phyloP scores from a whole-genome alignment of 768 basidiomycete species.

The Pleurotus salmoneostramineus region DNA sequence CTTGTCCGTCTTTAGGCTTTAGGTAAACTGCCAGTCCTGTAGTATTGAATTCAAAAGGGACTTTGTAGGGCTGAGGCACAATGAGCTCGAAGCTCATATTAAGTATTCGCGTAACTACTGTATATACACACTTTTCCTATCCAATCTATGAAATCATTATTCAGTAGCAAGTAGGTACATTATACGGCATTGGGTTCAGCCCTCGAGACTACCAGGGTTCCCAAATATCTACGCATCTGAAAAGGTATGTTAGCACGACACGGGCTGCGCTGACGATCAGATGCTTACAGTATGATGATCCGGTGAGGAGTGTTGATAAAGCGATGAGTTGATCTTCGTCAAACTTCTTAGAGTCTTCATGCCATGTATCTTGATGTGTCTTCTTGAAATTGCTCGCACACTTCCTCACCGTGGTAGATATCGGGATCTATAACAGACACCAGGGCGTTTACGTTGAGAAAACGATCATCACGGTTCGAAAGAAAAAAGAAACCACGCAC shows the following conservation, averaged over 20 bases:
- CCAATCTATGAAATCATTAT: not conserved
- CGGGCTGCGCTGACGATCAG: too few species aligned
- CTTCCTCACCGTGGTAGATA: conserved; percentile 78
- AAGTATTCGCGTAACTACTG: not conserved
- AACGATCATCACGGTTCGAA: not conserved
- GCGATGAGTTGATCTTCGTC: conserved; percentile 80
- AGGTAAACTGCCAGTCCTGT: not conserved
- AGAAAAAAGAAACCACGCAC: conserved; percentile 28
- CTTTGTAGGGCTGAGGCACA: conserved; percentile 14
- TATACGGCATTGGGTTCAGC: not conserved
- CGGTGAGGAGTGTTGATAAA: conserved; percentile 79
- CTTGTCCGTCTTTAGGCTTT: not conserved
- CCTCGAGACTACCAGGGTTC: not conserved
- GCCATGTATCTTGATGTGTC: conserved; percentile 88
- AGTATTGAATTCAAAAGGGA: not conserved
- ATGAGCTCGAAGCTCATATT: conserved; percentile 7
- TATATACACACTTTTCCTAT: not conserved
- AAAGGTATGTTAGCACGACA: not conserved
- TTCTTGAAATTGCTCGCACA: conserved; percentile 79
- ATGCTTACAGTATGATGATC: conserved; percentile 76
- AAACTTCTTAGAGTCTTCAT: conserved; percentile 84
- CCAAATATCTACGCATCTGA: conserved; percentile 10
- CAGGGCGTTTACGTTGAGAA: conserved; percentile 11
- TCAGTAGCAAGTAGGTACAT: not conserved
- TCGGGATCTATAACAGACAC: conserved; percentile 51